Evolutionary conservation across 2,329 filamentous ascomycete species (phyloP), one percentile per base, ranked within the genome.

Genomic region (Stemphylium vesicarium): DNA sequence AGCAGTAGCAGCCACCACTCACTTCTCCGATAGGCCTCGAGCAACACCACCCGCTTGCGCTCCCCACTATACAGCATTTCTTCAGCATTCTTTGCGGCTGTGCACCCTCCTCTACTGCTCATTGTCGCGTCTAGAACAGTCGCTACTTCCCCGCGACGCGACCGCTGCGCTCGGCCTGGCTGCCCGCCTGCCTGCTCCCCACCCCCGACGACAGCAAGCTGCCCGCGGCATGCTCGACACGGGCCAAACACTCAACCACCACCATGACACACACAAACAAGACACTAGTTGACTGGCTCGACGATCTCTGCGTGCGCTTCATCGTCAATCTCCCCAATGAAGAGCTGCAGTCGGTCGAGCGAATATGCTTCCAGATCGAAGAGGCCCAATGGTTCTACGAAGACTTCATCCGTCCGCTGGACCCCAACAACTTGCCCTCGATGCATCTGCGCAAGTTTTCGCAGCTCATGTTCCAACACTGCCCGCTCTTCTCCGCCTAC

Each of bases 361-460:
- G 95, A 72, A 95, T 99, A 78, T 98, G 94, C 79, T 99, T 99
- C 76, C 93, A 98, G 79, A 90, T 99, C 66, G 95, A 99, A 78
- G 96, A 99, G 79, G 95, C 95, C 68, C 96, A 99, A 87, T 99
- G 95, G 95, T 99, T 96, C 79, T 99, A 99, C 85, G 95, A 99
- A 82, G 95, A 99, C 78, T 99, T 99, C 74, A 92, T 99, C 75
- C 91, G 95, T 42, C 93, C 94, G 35, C 82, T 95, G 61, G 90
- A 97, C 76, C 88, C 92, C 47, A 84, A 84, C 35, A 84, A 84
- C 37, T 83, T 99, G 10, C 95, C 95, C 4, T 92, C 90, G 50
- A 89, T 98, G 82, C 86, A 88, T 40, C 84, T 99, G 31, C 88
- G 91, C 64, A 87, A 84, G 46, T 99, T 99, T 77, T 94, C 91